Percentiles rank a stretch among this genome's conserved stretches.
phyloP scores from a whole-genome alignment of 2,329 filamentous ascomycete species.

The Penicillium sp. region DNA sequence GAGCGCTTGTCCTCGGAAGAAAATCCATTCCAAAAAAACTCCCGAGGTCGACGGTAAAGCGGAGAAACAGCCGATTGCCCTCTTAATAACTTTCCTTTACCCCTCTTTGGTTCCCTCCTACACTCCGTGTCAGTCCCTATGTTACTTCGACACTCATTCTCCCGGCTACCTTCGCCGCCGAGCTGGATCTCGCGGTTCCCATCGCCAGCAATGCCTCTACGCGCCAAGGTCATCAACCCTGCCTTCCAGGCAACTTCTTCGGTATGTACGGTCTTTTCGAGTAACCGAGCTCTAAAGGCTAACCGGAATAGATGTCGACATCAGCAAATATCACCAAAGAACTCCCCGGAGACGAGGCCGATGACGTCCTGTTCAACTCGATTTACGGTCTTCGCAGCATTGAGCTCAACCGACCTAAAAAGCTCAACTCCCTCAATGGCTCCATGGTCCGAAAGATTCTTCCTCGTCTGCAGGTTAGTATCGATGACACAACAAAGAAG shows the following conservation, averaged over 20 bases:
- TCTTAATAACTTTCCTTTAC: constrained; percentile 14
- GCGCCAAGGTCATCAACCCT: constrained; percentile 69
- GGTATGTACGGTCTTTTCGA: constrained; percentile 42
- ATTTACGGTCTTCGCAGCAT: constrained; percentile 87
- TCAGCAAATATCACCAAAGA: constrained; percentile 49
- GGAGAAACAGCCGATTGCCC: constrained; percentile 29
- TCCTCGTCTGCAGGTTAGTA: constrained; percentile 67
- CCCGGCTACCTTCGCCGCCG: constrained; percentile 43
- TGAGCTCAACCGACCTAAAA: constrained; percentile 88
- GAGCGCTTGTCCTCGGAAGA: constrained; percentile 24
- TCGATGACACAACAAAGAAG: background rate
- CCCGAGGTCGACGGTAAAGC: constrained; percentile 29
- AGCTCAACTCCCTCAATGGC: constrained; percentile 87
- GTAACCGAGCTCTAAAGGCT: constrained; percentile 3
- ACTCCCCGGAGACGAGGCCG: constrained; percentile 68
- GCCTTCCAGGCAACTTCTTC: constrained; percentile 55
- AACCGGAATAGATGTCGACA: constrained; percentile 45
- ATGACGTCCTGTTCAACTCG: constrained; percentile 91
- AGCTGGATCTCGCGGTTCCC: constrained; percentile 49
- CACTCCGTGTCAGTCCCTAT: constrained; percentile 35
- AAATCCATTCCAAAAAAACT: constrained; percentile 29
- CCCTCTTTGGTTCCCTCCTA: constrained; percentile 12
- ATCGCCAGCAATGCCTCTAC: constrained; percentile 69
- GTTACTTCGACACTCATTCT: constrained; percentile 44
- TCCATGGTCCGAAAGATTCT: constrained; percentile 97